Evolutionary conservation across 2,329 filamentous ascomycete genomes (phyloP), one percentile per base, ranked within the genome.

Genomic region (Ampelomyces quisqualis): DNA sequence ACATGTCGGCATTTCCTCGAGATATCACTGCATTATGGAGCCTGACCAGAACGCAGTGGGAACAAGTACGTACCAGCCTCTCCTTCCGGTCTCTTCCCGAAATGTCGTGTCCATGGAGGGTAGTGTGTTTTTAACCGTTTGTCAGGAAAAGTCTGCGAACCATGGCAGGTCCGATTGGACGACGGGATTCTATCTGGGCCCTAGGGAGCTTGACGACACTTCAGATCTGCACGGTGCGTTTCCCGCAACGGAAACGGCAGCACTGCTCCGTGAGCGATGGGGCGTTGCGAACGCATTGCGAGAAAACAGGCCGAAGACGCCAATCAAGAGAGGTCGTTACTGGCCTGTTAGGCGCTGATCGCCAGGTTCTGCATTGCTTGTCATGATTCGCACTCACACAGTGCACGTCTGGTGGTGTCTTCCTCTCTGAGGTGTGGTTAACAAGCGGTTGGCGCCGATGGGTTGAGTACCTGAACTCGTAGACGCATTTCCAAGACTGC

Each of bases 21-120:
- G 26, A 53, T 17, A 34, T 51, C 18, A 57, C 49, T 0, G 35
- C 35, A 0, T 10, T 55, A 4, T 60, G 57, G 28, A 36, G 24
- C 0, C 20, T 59, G 18, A 50, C 47, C 0, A 49, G 51, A 32
- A 43, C 55, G 6, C 49, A 56, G 22, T 60, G 56, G 58, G 31
- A 51, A 13, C 31, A 47, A 21, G 58, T 53, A 43, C 40, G 50
- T 43, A 23, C 14, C 20, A 14, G 11, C 9, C 29, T 31, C 5
- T 7, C 14, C 11, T 14, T 28, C 11, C 4, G 3, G 11, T 3
- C 2, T 14, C 13, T 28, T 28, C 14, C 6, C 7, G 14, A n/a
- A n/a, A 13, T 30, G 27, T 15, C 15, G 27, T 30, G 15, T n/a
- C n/a, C n/a, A n/a, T n/a, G n/a, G n/a, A 5, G 6, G 10, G 13